Percentiles rank a stretch among this genome's conserved stretches.
These are phyloP conservation scores for Melaleuca alternifolia DNA, from an alignment of 345 rosid genomes.

Conservation along the genomic window DNA sequence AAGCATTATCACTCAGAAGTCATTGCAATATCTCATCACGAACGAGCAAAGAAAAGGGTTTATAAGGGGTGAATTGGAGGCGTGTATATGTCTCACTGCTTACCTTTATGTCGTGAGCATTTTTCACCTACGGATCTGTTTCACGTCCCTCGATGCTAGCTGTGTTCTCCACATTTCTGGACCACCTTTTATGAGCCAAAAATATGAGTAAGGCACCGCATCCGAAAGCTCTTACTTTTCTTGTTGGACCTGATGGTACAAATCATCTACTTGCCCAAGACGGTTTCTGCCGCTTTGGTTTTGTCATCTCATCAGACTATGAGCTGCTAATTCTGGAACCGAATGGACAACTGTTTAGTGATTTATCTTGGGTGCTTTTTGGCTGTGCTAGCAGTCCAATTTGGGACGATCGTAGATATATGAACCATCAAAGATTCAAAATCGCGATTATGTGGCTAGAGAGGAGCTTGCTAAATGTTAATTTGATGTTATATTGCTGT, in stretches of 20 bases:
- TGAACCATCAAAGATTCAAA: background rate
- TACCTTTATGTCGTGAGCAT: background rate
- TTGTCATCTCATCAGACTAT: background rate
- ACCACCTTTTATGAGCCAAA: background rate
- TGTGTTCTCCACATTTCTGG: background rate
- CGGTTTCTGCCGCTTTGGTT: background rate
- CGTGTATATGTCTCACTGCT: background rate
- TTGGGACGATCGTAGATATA: background rate
- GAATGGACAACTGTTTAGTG: background rate
- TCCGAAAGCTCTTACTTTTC: background rate
- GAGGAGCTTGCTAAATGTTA: background rate
- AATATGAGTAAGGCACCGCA: background rate
- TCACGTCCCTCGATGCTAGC: background rate
- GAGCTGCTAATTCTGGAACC: background rate
- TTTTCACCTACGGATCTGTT: background rate
- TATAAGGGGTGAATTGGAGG: background rate
- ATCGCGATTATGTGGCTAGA: background rate
- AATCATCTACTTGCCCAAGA: background rate
- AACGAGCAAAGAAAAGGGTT: background rate
- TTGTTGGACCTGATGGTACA: background rate
- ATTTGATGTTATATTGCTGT: background rate
- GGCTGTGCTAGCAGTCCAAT: background rate
- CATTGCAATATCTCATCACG: background rate
- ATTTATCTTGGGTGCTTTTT: background rate
- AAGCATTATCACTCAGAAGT: constrained; percentile 1